These are phyloP conservation scores for Aspergillus tubingensis DNA, from an alignment of 2,329 filamentous ascomycete genomes.

Conservation along the genomic window DNA sequence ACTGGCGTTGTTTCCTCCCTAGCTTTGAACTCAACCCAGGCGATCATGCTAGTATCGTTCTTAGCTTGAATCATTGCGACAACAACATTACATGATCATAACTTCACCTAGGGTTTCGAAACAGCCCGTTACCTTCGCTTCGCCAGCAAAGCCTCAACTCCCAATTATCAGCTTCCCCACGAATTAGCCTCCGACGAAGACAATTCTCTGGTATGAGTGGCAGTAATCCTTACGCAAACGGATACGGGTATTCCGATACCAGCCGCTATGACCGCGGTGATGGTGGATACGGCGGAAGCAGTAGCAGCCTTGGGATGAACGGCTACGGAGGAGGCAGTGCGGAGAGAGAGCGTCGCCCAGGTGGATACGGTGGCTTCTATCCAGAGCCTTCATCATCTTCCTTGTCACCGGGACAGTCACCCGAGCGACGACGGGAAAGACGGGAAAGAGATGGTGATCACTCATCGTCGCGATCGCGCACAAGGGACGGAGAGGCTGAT, in stretches of 20 bases:
- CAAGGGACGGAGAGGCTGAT: slow-evolving; percentile 35
- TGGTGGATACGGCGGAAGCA: slow-evolving; percentile 33
- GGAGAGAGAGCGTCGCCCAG: slow-evolving; percentile 40
- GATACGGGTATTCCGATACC: slow-evolving; percentile 40
- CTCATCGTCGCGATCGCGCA: slow-evolving; percentile 38
- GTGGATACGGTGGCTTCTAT: slow-evolving; percentile 49
- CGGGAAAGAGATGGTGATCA: slow-evolving; percentile 33
- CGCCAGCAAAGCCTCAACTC: neutral
- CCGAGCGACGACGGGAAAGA: slow-evolving; percentile 36
- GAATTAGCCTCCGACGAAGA: neutral
- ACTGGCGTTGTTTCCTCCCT: neutral
- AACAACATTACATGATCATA: slow-evolving; percentile 16
- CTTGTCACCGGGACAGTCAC: slow-evolving; percentile 31
- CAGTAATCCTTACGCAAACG: slow-evolving; percentile 39
- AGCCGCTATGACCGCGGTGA: slow-evolving; percentile 39
- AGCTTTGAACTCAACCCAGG: neutral
- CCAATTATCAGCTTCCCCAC: slow-evolving; percentile 6
- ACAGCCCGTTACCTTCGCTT: slow-evolving; percentile 13
- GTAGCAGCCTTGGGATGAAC: slow-evolving; percentile 34
- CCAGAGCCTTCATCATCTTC: slow-evolving; percentile 32
- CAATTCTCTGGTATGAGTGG: slow-evolving; percentile 36
- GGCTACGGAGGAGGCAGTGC: slow-evolving; percentile 31
- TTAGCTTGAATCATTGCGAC: slow-evolving; percentile 20
- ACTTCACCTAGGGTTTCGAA: neutral
- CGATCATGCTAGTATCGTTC: slow-evolving; percentile 30